Conservation (phyloP, 148 eudicot species). For the Chenopodium berlandieri region DNA sequence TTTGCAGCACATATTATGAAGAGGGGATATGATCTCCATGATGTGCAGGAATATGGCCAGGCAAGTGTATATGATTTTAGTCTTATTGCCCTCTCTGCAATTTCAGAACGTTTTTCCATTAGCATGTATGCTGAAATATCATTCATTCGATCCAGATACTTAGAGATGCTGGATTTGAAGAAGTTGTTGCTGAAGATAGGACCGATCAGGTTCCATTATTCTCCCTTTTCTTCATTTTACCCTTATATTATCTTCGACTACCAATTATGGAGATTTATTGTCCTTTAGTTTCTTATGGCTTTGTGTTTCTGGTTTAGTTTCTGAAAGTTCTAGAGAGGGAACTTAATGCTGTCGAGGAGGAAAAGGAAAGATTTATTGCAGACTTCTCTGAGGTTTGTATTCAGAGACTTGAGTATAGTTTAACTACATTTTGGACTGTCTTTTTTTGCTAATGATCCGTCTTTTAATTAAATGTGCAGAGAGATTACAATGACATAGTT, state of each 20-base stretch:
- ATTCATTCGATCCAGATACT: constrained; percentile 61
- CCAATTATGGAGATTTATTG: too few species aligned
- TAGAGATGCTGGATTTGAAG: constrained; percentile 75
- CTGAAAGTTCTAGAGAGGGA: constrained; percentile 66
- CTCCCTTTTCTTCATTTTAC: not conserved
- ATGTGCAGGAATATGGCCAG: constrained; percentile 86
- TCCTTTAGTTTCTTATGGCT: not conserved
- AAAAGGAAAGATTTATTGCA: constrained; percentile 63
- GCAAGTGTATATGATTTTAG: constrained; percentile 27
- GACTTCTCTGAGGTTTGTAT: constrained; percentile 85
- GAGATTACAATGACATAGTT: constrained; percentile 67
- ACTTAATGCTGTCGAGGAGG: constrained; percentile 61
- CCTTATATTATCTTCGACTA: too few species aligned
- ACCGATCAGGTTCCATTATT: constrained; percentile 65
- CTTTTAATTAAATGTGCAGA: not conserved
- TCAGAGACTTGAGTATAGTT: not conserved
- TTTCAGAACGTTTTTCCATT: not conserved
- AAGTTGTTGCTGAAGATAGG: constrained; percentile 91
- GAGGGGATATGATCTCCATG: constrained; percentile 98
- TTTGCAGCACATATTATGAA: constrained; percentile 87
- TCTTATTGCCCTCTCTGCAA: not conserved
- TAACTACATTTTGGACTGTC: not conserved
- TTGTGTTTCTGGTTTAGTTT: constrained; percentile 47
- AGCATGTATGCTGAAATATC: not conserved
- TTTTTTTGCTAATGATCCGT: not conserved